A percentile compares a stretch with the other conserved stretches of the same genome.
These are phyloP conservation scores for Lactifluus subvellereus DNA, from an alignment of 768 basidiomycete species.

Conservation along the genomic window DNA sequence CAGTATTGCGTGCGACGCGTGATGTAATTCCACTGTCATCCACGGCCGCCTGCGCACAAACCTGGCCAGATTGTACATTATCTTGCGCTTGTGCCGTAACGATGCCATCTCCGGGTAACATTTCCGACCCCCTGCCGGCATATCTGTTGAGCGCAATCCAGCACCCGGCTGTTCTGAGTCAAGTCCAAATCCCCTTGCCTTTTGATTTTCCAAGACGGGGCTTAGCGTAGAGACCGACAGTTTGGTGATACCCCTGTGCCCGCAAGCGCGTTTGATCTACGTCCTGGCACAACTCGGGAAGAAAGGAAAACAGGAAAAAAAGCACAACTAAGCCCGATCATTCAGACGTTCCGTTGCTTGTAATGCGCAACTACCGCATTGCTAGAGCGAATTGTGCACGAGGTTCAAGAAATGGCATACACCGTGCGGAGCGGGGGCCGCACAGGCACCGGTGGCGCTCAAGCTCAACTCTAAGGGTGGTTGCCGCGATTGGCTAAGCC, in stretches of 20 bases:
- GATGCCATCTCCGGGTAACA: not conserved
- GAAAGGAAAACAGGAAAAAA: not conserved
- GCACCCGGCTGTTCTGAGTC: not conserved
- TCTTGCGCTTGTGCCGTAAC: constrained; percentile 14
- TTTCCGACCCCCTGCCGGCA: constrained; percentile 8
- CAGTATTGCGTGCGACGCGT: not conserved
- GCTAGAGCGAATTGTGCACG: not conserved
- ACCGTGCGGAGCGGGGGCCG: not conserved
- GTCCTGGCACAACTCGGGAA: not conserved
- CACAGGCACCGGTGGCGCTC: constrained; percentile 17
- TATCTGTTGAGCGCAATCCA: not conserved
- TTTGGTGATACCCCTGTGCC: not conserved
- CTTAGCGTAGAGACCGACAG: not conserved
- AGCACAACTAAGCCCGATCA: not conserved
- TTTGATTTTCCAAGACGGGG: constrained; percentile 1
- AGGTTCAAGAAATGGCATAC: not conserved
- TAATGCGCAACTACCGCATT: not conserved
- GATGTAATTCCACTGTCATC: constrained; percentile 12
- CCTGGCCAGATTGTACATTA: not conserved
- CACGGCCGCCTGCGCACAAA: constrained; percentile 3
- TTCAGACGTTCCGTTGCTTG: not conserved
- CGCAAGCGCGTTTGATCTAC: not conserved
- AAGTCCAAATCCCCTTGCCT: not conserved
- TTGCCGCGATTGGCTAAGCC: constrained; percentile 7
- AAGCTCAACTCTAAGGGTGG: not conserved